Base-by-base conservation (phyloP, 768 basidiomycete species). In the Suillus paluster region DNA sequence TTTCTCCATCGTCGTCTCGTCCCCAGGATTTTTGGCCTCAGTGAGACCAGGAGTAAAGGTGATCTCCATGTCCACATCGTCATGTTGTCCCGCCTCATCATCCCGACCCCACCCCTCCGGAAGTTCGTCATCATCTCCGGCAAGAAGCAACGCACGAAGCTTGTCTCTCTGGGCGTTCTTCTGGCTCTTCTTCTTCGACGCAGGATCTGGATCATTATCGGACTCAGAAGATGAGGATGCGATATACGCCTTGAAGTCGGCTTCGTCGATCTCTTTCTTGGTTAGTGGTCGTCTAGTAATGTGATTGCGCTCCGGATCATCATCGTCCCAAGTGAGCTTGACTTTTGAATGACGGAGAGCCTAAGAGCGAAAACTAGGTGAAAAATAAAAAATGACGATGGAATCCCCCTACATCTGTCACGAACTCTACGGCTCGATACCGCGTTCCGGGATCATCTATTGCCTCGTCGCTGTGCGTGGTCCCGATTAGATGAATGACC, bases 271-370 rank as follows among this genome's bases (percentile, higher is more conserved):
- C 72, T 98, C 94, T 70, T 94, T 89, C 58, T 84, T 83, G 0
- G 92, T 86, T 45, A 97, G 79, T 1, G 81, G 80, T 23, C 95
- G 89, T 50, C 95, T 87, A 1, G 95, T 94, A 54, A 95, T 68
- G 48, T 86, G 87, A 60, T 82, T 84, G 44, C 97, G 89, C 69
- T 95, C 91, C 0, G 92, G 89, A 67, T 99, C 96, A 74, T 99
- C 97, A 59, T 95, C 93, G 66, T 99, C 97, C 97, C 97, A 99
- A 5, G 96, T 97, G 36, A 99, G 84, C 70, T 94, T 97, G 63
- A 99, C 97, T 80, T 95, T 97, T 15, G 97, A 99, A 73, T 99
- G 96, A 6, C 97, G 91, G 6, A 99, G 85, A 11, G 97, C 97
- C 95, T 98, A 65, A 39, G 15, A 62, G 27, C 50, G 53, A 38